Evolutionary conservation across 306 rosid genomes (phyloP).

Genomic region (Mimosa bimucronata): DNA sequence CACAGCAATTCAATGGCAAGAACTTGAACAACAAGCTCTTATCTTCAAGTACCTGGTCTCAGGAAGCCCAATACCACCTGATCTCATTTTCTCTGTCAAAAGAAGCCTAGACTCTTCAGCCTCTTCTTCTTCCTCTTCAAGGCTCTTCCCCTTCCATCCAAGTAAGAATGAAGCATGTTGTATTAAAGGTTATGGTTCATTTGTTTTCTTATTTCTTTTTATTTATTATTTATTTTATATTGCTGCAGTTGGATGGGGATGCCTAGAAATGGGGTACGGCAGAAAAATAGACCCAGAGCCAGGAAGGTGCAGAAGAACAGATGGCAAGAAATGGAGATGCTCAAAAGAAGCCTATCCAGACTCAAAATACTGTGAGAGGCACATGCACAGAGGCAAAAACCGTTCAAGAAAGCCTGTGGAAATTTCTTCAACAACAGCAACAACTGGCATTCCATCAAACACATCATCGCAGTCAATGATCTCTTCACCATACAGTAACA

Average conservation of each 20-base stretch:
- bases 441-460: constrained; percentile 34
- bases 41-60: constrained; percentile 11
- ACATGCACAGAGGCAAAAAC: constrained; percentile 99
- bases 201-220: background rate
- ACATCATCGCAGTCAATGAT: constrained; percentile 43
- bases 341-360: constrained; percentile 99
- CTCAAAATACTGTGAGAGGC: constrained; percentile 97
- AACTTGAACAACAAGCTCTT: constrained; percentile 19
- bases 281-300: constrained; percentile 99
- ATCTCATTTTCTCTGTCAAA: constrained; percentile 11
- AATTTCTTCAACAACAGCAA: constrained; percentile 50
- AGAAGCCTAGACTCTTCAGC: constrained; percentile 7
- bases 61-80: constrained; percentile 19
- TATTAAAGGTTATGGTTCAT: background rate
- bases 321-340: constrained; percentile 99
- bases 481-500: constrained; percentile 44
- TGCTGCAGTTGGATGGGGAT: constrained; percentile 89
- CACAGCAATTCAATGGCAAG: constrained; percentile 25
- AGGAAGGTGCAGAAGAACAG: constrained; percentile 99
- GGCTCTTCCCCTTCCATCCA: constrained; percentile 23
- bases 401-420: constrained; percentile 99
- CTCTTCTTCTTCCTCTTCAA: constrained; percentile 11
- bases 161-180: background rate
- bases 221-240: constrained; percentile 19
- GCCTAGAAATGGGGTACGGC: constrained; percentile 94